phyloP scores from a whole-genome alignment of 352 stramenopile genomes.

The Phytophthora syringae region DNA sequence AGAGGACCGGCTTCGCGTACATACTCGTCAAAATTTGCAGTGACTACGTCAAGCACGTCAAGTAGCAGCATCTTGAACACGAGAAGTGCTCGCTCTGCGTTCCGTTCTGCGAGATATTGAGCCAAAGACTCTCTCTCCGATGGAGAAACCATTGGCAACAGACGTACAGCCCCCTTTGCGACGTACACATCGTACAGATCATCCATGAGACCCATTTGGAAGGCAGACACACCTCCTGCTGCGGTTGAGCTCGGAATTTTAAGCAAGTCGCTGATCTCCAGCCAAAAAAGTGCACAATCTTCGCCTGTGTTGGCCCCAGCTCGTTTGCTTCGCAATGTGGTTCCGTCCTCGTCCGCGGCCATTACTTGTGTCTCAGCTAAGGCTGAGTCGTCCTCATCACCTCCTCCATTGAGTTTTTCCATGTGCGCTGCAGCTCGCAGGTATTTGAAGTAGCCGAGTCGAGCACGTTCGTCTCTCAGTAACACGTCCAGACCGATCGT shows the following conservation, averaged over 20 bases:
- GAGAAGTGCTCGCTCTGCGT: slow-evolving; percentile 49
- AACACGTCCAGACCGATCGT: slow-evolving; percentile 60
- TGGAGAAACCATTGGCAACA: slow-evolving; percentile 60
- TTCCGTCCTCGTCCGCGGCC: slow-evolving; percentile 29
- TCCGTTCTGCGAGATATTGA: slow-evolving; percentile 53
- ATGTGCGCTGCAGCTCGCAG: slow-evolving; percentile 45
- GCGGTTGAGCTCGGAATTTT: slow-evolving; percentile 54
- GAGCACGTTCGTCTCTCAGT: slow-evolving; percentile 59
- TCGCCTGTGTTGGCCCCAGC: slow-evolving; percentile 37
- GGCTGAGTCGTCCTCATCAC: slow-evolving; percentile 5
- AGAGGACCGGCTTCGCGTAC: slow-evolving; percentile 46
- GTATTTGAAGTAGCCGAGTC: slow-evolving; percentile 65
- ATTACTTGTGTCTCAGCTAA: slow-evolving; percentile 5
- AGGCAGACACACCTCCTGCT: slow-evolving; percentile 40
- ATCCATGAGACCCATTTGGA: slow-evolving; percentile 65
- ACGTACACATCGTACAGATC: slow-evolving; percentile 70
- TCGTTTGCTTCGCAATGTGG: slow-evolving; percentile 10
- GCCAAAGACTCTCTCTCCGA: slow-evolving; percentile 52
- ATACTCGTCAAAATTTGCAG: slow-evolving; percentile 62
- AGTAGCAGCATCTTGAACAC: slow-evolving; percentile 72
- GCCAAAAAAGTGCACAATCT: slow-evolving; percentile 74
- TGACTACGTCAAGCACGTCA: slow-evolving; percentile 64
- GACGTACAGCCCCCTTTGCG: slow-evolving; percentile 38
- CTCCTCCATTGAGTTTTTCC: slow-evolving; percentile 38
- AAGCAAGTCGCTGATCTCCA: slow-evolving; percentile 70